Base-by-base conservation (phyloP, 179 eudicot species). In the Beta macrorhiza region DNA sequence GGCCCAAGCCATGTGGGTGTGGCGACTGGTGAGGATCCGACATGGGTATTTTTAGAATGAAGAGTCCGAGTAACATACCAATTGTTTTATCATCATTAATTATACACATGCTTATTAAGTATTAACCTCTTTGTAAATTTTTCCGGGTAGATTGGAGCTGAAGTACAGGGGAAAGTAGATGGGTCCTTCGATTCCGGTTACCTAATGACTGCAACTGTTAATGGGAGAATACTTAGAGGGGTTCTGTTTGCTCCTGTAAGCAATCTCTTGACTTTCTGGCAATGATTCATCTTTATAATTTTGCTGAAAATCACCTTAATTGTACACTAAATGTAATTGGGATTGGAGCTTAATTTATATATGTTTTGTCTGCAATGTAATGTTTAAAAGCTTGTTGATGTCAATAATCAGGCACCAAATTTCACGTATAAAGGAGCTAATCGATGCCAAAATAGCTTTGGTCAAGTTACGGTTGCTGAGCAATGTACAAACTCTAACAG, bases 151-250 rank as follows among this genome's bases (percentile, higher is more conserved):
- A 85, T 93, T 80, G 99, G 99, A 79, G 95, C 97, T 61, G 98
- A 92, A 58, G 89, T 95, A 80, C 92, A 83, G 6, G 99, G 98
- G 22, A 92, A 90, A 78, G 90, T 95, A 45, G 99, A 95, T 59
- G 99, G 98, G 22, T 89, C 90, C 0, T 95, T 95, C n/a, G 99
- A 95, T 79, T 91, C 98, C 1, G 99, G 99, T 63, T 95, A 90
- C 86, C 85, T 95, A 59, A 92, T 95, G 95, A 93, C 98, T 19
- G 99, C 99, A 8, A 83, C 84, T 42, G 92, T 95, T 15, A 92
- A 92, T 58, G 99, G 99, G 53, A 91, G 86, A 82, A 82, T 87
- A 16, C 90, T 90, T 69, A 81, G 98, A 88, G 99, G 99, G 15
- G 93, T 95, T 75, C 78, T 95, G 44, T 95, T 95, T 73, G 75